phyloP scores from a whole-genome alignment of 2,329 filamentous ascomycete genomes.

The Gnomoniopsis smithogilvyi region DNA sequence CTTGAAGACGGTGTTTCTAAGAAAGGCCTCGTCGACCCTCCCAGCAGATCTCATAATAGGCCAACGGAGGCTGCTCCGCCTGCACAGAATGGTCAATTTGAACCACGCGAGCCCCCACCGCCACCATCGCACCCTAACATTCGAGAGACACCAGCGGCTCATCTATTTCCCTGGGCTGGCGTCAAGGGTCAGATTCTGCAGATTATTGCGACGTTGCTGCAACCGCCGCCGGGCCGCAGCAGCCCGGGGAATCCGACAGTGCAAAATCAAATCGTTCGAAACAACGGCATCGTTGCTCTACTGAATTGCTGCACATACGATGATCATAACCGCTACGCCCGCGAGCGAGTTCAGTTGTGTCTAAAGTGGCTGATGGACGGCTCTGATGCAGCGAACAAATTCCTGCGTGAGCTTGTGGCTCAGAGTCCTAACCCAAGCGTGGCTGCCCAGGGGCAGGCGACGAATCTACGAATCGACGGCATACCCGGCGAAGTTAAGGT shows the following conservation, averaged over 20 bases:
- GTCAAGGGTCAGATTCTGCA: conserved; percentile 92
- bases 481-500: conserved; percentile 56
- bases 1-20: conserved; percentile 86
- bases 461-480: conserved; percentile 51
- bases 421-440: conserved; percentile 37
- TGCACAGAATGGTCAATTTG: conserved; percentile 32
- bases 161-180: conserved; percentile 65
- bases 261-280: conserved; percentile 80
- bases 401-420: conserved; percentile 62
- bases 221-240: conserved; percentile 66
- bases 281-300: conserved; percentile 83
- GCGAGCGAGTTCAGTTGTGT: conserved; percentile 85
- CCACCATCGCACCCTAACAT: conserved; percentile 52
- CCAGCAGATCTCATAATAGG: conserved; percentile 36
- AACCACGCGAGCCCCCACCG: conserved; percentile 34
- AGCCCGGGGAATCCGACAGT: conserved; percentile 69
- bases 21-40: conserved; percentile 60
- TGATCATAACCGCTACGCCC: conserved; percentile 89
- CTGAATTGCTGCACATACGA: conserved; percentile 89
- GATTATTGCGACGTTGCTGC: conserved; percentile 83
- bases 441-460: conserved; percentile 25
- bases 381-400: conserved; percentile 68
- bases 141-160: conserved; percentile 37
- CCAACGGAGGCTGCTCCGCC: conserved; percentile 24
- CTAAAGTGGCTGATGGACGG: conserved; percentile 80